These are phyloP conservation scores for Colletotrichum chrysophilum DNA, from an alignment of 2,329 filamentous ascomycete genomes.

Conservation along the genomic window DNA sequence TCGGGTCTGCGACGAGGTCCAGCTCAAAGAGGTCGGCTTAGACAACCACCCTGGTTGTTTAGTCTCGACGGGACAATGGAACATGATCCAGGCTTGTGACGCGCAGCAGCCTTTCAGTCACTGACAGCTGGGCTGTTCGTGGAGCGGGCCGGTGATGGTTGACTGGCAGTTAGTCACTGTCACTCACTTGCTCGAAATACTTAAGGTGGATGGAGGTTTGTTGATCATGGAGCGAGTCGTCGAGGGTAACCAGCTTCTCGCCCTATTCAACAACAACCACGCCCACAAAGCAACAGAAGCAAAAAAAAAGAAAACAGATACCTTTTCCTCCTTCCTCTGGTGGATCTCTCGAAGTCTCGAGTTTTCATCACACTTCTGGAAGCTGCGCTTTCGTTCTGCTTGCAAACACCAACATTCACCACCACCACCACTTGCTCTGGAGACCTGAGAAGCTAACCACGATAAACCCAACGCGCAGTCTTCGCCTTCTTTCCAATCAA, in stretches of 20 bases:
- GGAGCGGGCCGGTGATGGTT: background rate
- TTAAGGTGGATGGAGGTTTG: background rate
- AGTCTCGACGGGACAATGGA: conserved; percentile 1
- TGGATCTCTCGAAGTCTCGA: background rate
- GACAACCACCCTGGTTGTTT: background rate
- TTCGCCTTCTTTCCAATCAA: background rate
- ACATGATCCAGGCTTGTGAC: conserved; percentile 21
- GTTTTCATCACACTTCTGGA: background rate
- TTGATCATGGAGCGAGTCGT: background rate
- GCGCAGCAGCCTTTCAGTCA: conserved; percentile 10
- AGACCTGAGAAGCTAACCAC: background rate
- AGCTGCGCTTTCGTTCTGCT: background rate
- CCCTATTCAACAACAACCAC: background rate
- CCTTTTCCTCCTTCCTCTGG: background rate
- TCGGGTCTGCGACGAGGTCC: background rate
- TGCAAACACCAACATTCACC: background rate
- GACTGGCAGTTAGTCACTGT: conserved; percentile 8
- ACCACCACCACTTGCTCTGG: background rate
- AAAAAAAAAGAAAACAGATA: background rate
- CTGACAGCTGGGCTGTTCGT: background rate
- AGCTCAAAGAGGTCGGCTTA: background rate
- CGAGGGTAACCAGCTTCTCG: background rate
- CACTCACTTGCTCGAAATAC: conserved; percentile 2
- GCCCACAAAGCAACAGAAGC: background rate
- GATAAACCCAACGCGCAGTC: background rate